Conservation (phyloP, 2,329 filamentous ascomycete species). For the Colletotrichum euphorbiae region DNA sequence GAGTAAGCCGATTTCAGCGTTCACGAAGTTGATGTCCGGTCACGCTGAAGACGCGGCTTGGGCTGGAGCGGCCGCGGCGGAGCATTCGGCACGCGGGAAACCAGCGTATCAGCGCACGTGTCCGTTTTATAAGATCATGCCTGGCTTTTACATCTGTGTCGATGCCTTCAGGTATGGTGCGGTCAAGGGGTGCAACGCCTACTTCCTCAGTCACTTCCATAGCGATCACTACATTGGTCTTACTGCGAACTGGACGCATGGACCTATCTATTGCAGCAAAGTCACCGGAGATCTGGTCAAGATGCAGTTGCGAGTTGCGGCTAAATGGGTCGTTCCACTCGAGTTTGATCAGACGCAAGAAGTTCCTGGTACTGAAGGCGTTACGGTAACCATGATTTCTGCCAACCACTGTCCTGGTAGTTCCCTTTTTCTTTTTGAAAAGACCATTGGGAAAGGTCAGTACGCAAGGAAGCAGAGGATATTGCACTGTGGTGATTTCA, state of each 20-base stretch:
- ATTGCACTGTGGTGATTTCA: constrained; percentile 94
- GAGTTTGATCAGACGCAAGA: constrained; percentile 86
- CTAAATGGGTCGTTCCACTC: constrained; percentile 85
- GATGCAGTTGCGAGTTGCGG: constrained; percentile 85
- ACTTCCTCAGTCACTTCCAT: constrained; percentile 98
- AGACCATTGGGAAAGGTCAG: constrained; percentile 71
- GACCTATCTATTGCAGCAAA: constrained; percentile 95
- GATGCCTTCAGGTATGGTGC: constrained; percentile 97
- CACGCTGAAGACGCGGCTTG: constrained; percentile 93
- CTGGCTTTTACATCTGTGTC: constrained; percentile 90
- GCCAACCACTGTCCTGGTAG: constrained; percentile 98
- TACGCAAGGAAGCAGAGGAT: constrained; percentile 78
- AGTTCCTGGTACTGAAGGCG: constrained; percentile 84
- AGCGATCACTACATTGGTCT: constrained; percentile 97
- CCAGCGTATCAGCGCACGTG: constrained; percentile 90
- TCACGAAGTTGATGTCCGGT: constrained; percentile 91
- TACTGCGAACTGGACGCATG: constrained; percentile 88
- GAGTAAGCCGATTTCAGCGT: constrained; percentile 73
- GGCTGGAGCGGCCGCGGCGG: constrained; percentile 85
- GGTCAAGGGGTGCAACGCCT: constrained; percentile 90
- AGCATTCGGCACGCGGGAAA: constrained; percentile 82
- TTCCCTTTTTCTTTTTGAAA: constrained; percentile 93
- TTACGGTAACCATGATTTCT: constrained; percentile 91
- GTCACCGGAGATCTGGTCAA: constrained; percentile 91
- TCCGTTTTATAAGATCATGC: constrained; percentile 98